Evolutionary conservation across 2,329 filamentous ascomycete species (phyloP), one percentile per base, ranked within the genome.

Genomic region (Fusarium humuli): DNA sequence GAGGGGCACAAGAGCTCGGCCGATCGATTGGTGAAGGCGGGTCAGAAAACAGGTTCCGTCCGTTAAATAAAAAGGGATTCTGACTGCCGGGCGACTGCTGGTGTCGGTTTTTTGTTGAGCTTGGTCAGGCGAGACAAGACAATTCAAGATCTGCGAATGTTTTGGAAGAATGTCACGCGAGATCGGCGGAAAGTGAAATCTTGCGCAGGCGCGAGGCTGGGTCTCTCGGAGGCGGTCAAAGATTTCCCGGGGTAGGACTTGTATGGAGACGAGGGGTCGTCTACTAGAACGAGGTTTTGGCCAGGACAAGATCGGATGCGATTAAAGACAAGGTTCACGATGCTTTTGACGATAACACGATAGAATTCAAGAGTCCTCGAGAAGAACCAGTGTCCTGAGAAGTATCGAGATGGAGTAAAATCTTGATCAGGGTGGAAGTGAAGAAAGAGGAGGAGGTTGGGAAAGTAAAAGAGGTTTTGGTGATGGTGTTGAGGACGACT

Each of bases 171-270:
- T 66, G 60, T 74, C 70, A 75, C 60, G 65, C 73, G 64, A 74
- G 70, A 70, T 72, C 65, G 69, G 64, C 55, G 48, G 63, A 37
- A 37, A 60, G 47, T 52, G 53, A 49, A 58, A 64, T 65, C 56
- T 67, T 67, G 66, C 48, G 67, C 49, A 41, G 46, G 61, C 64
- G 53, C 55, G 67, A 75, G 58, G 73, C 46, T 64, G 70, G 70
- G 57, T 54, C 62, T 61, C 64, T 61, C 67, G 61, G 57, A 71
- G 72, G 71, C 64, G 59, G 73, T 75, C 70, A 73, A 73, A 72
- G 72, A 73, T 73, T 69, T 73, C 64, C 70, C 72, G 71, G 66
- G 71, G 70, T 67, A 62, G 53, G 54, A 61, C 60, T 73, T 69
- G 68, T 47, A 71, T 59, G 53, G 53, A 57, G 63, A 71, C 55